Conservation (phyloP, 2,329 filamentous ascomycete genomes). For the Verticillium nubilum region DNA sequence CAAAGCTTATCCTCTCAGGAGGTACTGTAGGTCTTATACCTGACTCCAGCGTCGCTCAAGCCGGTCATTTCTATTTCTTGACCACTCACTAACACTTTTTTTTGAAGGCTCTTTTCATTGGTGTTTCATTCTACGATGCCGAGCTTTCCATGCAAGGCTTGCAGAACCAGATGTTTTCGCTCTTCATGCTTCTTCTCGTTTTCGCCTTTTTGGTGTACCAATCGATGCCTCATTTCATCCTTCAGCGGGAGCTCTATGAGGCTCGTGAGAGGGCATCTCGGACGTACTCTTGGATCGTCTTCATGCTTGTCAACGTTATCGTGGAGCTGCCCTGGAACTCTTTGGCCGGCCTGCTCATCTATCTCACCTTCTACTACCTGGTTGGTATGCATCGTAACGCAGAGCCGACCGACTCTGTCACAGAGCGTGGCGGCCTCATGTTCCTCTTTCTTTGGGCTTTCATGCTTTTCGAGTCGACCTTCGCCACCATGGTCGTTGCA, state of each 20-base stretch:
- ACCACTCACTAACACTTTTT: not conserved
- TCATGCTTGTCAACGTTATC: slow-evolving; percentile 59
- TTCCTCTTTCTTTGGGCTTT: slow-evolving; percentile 58
- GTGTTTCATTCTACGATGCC: slow-evolving; percentile 57
- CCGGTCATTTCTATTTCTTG: not conserved
- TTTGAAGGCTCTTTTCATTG: slow-evolving; percentile 51
- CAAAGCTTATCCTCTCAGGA: slow-evolving; percentile 56
- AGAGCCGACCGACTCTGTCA: slow-evolving; percentile 1
- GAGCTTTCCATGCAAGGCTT: slow-evolving; percentile 54
- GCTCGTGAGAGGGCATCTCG: slow-evolving; percentile 60
- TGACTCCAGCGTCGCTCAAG: not conserved
- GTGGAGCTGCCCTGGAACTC: slow-evolving; percentile 66
- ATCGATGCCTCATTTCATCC: slow-evolving; percentile 62
- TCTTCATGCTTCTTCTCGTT: slow-evolving; percentile 61
- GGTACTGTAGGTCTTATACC: slow-evolving; percentile 17
- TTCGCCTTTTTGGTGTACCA: slow-evolving; percentile 56
- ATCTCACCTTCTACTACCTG: slow-evolving; percentile 61
- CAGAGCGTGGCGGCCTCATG: slow-evolving; percentile 50
- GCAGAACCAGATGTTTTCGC: slow-evolving; percentile 60
- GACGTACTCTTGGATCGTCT: slow-evolving; percentile 61
- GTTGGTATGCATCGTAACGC: slow-evolving; percentile 55
- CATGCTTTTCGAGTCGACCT: slow-evolving; percentile 59
- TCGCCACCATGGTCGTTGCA: slow-evolving; percentile 57
- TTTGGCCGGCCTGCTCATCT: slow-evolving; percentile 55
- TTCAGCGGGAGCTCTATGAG: slow-evolving; percentile 61